Percentiles rank a stretch among this genome's conserved stretches.
Evolutionary conservation across 148 eudicot genomes (phyloP).

Genomic region (Euryodendron excelsum): DNA sequence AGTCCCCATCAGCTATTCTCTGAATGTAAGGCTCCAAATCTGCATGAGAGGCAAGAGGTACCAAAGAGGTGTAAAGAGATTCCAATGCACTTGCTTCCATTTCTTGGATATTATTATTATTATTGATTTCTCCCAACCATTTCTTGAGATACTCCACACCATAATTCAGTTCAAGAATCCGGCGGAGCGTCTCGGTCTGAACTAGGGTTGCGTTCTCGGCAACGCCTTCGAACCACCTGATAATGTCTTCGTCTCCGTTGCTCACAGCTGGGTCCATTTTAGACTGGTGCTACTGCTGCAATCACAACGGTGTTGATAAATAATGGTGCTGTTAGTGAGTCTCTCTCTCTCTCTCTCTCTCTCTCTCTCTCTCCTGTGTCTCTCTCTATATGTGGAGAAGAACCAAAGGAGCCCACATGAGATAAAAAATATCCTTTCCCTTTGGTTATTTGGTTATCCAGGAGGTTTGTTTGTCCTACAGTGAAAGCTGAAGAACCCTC

Average conservation of each 20-base stretch:
- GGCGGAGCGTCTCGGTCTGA: slow-evolving; percentile 49
- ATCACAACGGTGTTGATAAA: neutral
- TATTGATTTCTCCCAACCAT: slow-evolving; percentile 39
- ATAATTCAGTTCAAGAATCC: slow-evolving; percentile 43
- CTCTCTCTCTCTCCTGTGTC: neutral
- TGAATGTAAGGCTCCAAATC: slow-evolving; percentile 74
- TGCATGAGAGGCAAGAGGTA: slow-evolving; percentile 62
- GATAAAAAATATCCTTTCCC: neutral
- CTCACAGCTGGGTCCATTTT: slow-evolving; percentile 12
- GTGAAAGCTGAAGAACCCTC: neutral
- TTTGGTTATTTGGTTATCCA: neutral
- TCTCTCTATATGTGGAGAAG: neutral
- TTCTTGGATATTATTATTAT: slow-evolving; percentile 15
- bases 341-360: neutral
- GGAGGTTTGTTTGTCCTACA: neutral
- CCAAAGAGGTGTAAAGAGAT: slow-evolving; percentile 43
- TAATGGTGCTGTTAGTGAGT: neutral
- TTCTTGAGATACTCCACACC: slow-evolving; percentile 55
- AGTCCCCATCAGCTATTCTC: slow-evolving; percentile 63
- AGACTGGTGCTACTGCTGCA: neutral
- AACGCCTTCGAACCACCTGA: slow-evolving; percentile 53
- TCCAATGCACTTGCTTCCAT: slow-evolving; percentile 41
- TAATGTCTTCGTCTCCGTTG: slow-evolving; percentile 12
- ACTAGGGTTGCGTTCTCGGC: slow-evolving; percentile 37
- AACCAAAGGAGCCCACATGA: neutral